Conservation (phyloP, 345 rosid genomes). For the Lepidium sativum region DNA sequence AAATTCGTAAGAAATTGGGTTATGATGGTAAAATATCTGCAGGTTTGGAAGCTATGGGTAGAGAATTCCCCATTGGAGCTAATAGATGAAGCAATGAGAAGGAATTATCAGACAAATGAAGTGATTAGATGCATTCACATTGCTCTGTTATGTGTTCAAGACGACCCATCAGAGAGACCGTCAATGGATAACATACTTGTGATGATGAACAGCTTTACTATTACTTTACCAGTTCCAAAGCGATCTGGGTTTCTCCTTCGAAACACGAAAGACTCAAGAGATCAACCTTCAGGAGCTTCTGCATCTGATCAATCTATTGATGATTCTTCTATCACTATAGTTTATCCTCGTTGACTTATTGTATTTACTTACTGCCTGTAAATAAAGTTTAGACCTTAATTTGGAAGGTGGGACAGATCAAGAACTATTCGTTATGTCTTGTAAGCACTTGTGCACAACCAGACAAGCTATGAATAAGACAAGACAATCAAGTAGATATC, state of each 20-base stretch:
- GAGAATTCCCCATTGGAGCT: slow-evolving; percentile 37
- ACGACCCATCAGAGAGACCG: slow-evolving; percentile 43
- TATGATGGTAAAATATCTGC: neutral
- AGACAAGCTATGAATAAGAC: neutral
- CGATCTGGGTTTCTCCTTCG: slow-evolving; percentile 26
- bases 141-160: slow-evolving; percentile 51
- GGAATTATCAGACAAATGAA: slow-evolving; percentile 32
- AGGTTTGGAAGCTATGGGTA: slow-evolving; percentile 48
- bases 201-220: slow-evolving; percentile 36
- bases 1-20: neutral
- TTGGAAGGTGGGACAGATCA: neutral
- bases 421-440: neutral
- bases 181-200: slow-evolving; percentile 41
- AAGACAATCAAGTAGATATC: neutral
- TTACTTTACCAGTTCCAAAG: slow-evolving; percentile 32
- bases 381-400: neutral
- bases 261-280: neutral
- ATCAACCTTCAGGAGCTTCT: neutral
- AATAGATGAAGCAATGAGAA: slow-evolving; percentile 28
- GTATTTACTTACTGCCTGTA: neutral
- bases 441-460: neutral
- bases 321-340: slow-evolving; percentile 27
- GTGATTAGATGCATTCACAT: slow-evolving; percentile 48
- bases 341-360: slow-evolving; percentile 31
- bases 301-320: slow-evolving; percentile 25